A percentile compares a stretch with the other conserved stretches of the same genome.
Conservation (phyloP, 2,329 filamentous ascomycete species). For the Fonsecaea multimorphosa region DNA sequence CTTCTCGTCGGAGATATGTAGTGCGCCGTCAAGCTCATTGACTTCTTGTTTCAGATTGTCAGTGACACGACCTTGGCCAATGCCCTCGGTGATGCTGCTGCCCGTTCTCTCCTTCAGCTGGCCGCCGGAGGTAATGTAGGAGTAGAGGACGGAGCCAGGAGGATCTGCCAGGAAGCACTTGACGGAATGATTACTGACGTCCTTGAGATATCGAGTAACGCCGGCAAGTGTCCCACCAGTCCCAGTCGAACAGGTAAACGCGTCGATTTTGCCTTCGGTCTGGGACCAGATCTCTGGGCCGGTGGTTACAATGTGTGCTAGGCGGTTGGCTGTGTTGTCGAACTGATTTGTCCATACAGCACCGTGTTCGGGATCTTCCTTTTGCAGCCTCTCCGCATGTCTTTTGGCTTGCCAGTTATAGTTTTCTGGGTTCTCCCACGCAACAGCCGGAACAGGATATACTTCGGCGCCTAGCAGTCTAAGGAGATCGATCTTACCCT, state of each 20-base stretch:
- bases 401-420: constrained; percentile 96
- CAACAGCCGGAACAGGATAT: constrained; percentile 91
- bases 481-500: constrained; percentile 95
- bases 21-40: constrained; percentile 78
- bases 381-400: constrained; percentile 74
- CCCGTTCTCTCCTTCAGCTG: constrained; percentile 81
- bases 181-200: constrained; percentile 75
- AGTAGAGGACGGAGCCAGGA: constrained; percentile 89
- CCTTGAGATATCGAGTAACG: constrained; percentile 86
- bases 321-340: constrained; percentile 92
- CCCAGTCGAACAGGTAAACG: constrained; percentile 93
- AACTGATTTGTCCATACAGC: constrained; percentile 99
- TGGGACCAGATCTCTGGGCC: constrained; percentile 97
- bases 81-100: constrained; percentile 94
- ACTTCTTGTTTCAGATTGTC: constrained; percentile 90
- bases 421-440: constrained; percentile 93
- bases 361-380: constrained; percentile 61
- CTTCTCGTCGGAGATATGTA: constrained; percentile 89
- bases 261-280: constrained; percentile 82
- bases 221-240: constrained; percentile 92
- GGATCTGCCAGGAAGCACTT: constrained; percentile 92
- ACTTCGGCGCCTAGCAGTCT: constrained; percentile 92
- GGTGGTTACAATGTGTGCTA: constrained; percentile 94
- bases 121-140: constrained; percentile 85
- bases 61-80: constrained; percentile 95